Percentiles rank a stretch among this genome's conserved stretches.
These are phyloP conservation scores for Thuja plicata DNA, from an alignment of 83 land plant genomes.

Conservation along the genomic window DNA sequence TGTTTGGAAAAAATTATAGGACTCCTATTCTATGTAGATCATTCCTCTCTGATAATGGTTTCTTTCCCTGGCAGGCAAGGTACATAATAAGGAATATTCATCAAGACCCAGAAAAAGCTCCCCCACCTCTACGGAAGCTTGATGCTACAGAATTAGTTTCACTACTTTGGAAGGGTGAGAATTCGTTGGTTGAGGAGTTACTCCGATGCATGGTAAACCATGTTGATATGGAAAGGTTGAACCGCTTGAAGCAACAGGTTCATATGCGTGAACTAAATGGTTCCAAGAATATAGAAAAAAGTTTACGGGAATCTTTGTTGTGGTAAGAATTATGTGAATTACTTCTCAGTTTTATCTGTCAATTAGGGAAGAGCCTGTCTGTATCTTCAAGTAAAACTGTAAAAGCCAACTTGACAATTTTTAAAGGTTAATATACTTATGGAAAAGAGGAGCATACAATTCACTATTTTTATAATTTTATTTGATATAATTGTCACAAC, in stretches of 20 bases:
- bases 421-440: not conserved
- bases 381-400: not conserved
- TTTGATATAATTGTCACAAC: too few species aligned
- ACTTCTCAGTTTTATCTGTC: not conserved
- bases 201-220: constrained; percentile 76
- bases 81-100: constrained; percentile 80
- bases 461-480: not conserved
- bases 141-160: constrained; percentile 54
- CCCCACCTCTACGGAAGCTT: constrained; percentile 85
- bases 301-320: constrained; percentile 70
- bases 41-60: not conserved
- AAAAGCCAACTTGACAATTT: not conserved
- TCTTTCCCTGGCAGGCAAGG: constrained; percentile 57
- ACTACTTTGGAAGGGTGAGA: constrained; percentile 81
- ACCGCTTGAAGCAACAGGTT: constrained; percentile 68
- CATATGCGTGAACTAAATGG: constrained; percentile 70
- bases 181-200: constrained; percentile 88
- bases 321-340: constrained; percentile 52
- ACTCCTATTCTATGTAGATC: not conserved
- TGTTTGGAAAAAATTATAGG: not conserved
- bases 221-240: constrained; percentile 47
- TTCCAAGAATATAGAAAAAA: constrained; percentile 46
- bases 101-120: constrained; percentile 83
- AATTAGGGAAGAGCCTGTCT: not conserved
- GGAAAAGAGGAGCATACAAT: constrained; percentile 4